Conservation (phyloP, 2,329 filamentous ascomycete genomes). For the Neopestalotiopsis sp. region DNA sequence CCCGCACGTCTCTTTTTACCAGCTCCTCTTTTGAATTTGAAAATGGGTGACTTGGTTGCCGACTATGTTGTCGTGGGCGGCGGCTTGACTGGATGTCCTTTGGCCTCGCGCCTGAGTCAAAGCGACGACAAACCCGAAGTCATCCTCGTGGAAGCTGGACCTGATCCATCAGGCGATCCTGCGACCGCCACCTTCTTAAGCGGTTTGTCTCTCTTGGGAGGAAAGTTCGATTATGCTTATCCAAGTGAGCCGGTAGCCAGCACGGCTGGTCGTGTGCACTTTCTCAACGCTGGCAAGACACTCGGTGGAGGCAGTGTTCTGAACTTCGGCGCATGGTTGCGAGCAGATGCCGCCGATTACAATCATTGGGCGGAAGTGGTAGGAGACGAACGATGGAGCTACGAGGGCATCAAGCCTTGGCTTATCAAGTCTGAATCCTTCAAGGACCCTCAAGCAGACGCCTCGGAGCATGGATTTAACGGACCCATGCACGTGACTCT, state of each 20-base stretch:
- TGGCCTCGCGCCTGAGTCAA: constrained; percentile 32
- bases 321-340: constrained; percentile 34
- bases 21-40: not conserved
- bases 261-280: constrained; percentile 26
- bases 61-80: constrained; percentile 36
- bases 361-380: constrained; percentile 31
- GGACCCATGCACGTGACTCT: constrained; percentile 41
- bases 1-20: not conserved
- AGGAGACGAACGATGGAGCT: constrained; percentile 44
- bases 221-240: constrained; percentile 33
- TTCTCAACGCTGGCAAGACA: constrained; percentile 28
- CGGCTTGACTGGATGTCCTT: constrained; percentile 30
- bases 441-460: constrained; percentile 32
- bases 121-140: constrained; percentile 26
- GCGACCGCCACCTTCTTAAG: constrained; percentile 28
- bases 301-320: constrained; percentile 34
- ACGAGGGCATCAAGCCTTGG: constrained; percentile 51
- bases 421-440: constrained; percentile 45
- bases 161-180: constrained; percentile 27
- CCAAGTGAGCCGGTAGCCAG: constrained; percentile 26
- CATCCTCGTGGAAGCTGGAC: constrained; percentile 31
- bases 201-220: constrained; percentile 28
- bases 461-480: constrained; percentile 44
- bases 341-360: constrained; percentile 33
- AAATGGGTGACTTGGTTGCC: not conserved